These are phyloP conservation scores for Quercus aquifolioides DNA, from an alignment of 306 rosid species.

Conservation along the genomic window DNA sequence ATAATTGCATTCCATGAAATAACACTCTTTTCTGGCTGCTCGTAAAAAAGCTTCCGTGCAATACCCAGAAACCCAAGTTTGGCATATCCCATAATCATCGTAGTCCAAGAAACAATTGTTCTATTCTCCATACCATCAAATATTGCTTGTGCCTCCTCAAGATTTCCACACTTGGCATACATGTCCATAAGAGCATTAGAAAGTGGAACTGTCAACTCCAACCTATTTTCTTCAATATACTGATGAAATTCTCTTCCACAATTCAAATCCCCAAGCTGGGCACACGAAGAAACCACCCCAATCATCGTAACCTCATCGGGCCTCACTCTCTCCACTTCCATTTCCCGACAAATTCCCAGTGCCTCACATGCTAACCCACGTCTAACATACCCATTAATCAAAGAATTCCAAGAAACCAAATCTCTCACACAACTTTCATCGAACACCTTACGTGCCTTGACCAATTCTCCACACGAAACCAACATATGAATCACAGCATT, in stretches of 20 bases:
- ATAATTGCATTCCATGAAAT: conserved; percentile 88
- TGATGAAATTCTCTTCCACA: conserved; percentile 54
- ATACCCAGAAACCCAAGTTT: conserved; percentile 54
- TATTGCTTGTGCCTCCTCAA: conserved; percentile 42
- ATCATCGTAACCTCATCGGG: conserved; percentile 81
- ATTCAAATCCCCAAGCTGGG: conserved; percentile 61
- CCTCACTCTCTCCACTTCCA: conserved; percentile 53
- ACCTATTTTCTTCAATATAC: conserved; percentile 32
- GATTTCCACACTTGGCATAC: conserved; percentile 70
- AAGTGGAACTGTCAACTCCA: conserved; percentile 61
- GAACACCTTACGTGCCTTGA: conserved; percentile 54
- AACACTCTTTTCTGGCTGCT: conserved; percentile 68
- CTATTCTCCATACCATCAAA: conserved; percentile 54
- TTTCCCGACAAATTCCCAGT: conserved; percentile 38
- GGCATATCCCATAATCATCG: conserved; percentile 75
- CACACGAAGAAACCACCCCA: conserved; percentile 70
- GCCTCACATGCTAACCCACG: conserved; percentile 63
- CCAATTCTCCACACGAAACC: conserved; percentile 49
- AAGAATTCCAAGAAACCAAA: conserved; percentile 80
- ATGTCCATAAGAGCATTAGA: conserved; percentile 72
- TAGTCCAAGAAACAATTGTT: conserved; percentile 76
- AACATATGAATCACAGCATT: conserved; percentile 61
- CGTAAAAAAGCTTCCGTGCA: conserved; percentile 47
- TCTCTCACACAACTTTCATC: conserved; percentile 62
- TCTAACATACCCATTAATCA: conserved; percentile 68